A percentile compares a stretch with the other conserved stretches of the same genome.
These are phyloP conservation scores for Penicillium longicatenatum DNA, from an alignment of 495 filamentous ascomycete genomes.

Conservation along the genomic window DNA sequence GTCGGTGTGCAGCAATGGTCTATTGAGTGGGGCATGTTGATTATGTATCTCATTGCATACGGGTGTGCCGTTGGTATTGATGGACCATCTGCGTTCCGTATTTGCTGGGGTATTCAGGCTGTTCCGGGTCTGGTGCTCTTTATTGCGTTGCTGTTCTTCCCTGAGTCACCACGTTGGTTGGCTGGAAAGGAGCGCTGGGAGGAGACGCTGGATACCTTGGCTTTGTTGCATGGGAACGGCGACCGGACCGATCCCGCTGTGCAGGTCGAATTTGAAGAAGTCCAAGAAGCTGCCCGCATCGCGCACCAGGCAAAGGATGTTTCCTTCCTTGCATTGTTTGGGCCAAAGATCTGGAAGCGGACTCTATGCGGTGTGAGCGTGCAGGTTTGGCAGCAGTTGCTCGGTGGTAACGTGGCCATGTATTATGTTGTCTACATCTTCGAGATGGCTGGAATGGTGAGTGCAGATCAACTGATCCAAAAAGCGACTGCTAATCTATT, in stretches of 20 bases:
- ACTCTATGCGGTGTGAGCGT: slow-evolving; percentile 67
- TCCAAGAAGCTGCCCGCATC: slow-evolving; percentile 57
- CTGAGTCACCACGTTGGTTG: slow-evolving; percentile 72
- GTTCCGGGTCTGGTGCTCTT: slow-evolving; percentile 66
- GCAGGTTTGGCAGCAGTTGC: slow-evolving; percentile 71
- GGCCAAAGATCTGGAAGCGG: slow-evolving; percentile 70
- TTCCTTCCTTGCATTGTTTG: slow-evolving; percentile 57
- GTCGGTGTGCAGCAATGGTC: slow-evolving; percentile 77
- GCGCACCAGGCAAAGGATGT: slow-evolving; percentile 56
- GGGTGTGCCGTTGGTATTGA: slow-evolving; percentile 59
- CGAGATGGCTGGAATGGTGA: slow-evolving; percentile 58
- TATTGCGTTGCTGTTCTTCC: slow-evolving; percentile 67
- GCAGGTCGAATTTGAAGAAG: slow-evolving; percentile 73
- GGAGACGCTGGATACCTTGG: slow-evolving; percentile 67
- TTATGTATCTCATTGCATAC: slow-evolving; percentile 64
- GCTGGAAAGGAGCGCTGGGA: slow-evolving; percentile 67
- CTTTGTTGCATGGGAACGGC: slow-evolving; percentile 67
- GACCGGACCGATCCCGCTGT: slow-evolving; percentile 67
- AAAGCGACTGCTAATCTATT: not conserved
- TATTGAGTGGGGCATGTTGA: slow-evolving; percentile 70
- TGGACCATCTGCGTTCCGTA: slow-evolving; percentile 62
- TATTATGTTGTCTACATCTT: slow-evolving; percentile 77
- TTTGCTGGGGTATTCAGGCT: slow-evolving; percentile 73
- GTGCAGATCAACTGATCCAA: not conserved
- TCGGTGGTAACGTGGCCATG: slow-evolving; percentile 66